Evolutionary conservation across 2,329 filamentous ascomycete species (phyloP).

Genomic region (Phialophora verrucosa): DNA sequence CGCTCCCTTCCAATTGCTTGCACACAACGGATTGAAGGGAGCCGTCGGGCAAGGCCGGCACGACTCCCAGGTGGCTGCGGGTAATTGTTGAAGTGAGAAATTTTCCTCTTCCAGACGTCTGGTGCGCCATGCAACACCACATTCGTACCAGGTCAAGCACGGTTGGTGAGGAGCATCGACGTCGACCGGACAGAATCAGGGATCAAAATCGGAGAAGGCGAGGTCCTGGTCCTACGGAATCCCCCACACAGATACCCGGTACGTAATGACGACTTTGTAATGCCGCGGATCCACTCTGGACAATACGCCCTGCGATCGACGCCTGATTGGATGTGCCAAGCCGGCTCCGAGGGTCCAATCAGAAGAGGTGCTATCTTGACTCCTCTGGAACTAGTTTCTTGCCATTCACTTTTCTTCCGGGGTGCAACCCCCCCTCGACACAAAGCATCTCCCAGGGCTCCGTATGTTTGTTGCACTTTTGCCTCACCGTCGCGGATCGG

Average conservation of each 20-base stretch:
- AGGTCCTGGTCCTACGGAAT: background rate
- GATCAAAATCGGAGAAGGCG: background rate
- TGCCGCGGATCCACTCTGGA: background rate
- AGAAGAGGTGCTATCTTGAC: background rate
- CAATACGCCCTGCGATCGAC: background rate
- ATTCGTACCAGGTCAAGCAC: too few relatives aligned
- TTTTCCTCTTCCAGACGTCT: background rate
- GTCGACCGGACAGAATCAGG: too few relatives aligned
- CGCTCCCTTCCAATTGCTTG: too few relatives aligned
- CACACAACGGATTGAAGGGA: background rate
- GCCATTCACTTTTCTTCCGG: background rate
- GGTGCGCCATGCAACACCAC: background rate
- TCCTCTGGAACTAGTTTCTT: constrained; percentile 1
- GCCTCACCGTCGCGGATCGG: constrained; percentile 1
- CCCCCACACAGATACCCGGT: background rate
- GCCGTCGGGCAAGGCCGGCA: background rate
- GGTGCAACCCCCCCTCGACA: background rate
- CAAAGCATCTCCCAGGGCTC: too few relatives aligned
- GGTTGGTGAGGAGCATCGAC: too few relatives aligned
- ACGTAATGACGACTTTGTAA: background rate
- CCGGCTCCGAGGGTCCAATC: background rate
- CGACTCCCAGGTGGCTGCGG: background rate
- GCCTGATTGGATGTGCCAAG: constrained; percentile 4
- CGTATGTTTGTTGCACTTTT: too few relatives aligned
- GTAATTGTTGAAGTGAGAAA: background rate